Evolutionary conservation across 805 yeast genomes (phyloP), one percentile per base, ranked within the genome.

Genomic region (Phaffomyces antillensis): DNA sequence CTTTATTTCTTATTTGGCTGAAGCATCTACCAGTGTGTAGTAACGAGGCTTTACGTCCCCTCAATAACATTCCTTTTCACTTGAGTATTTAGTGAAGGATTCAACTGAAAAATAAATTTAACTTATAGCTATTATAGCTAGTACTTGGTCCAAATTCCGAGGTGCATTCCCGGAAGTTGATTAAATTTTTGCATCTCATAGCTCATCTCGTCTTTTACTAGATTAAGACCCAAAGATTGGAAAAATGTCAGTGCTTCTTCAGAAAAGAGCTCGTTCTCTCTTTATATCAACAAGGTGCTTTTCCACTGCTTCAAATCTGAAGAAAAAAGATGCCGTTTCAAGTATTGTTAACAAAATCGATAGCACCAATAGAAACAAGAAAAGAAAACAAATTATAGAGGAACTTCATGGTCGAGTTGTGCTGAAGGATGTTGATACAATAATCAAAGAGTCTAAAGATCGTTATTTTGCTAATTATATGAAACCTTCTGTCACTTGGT

Each of bases 331-430:
- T 20, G 23, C 16, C 8, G 15, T 35, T 20, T n/a, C 32, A 5
- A 30, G 20, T 16, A 24, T 39, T 4, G 16, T 32, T 2, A n/a
- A 35, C 12, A 30, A 9, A 10, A 39, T 39, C 5, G 23, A 28
- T 28, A 28, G 11, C 30, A 28, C 13, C 18, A 16, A 20, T 5
- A 16, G 23, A 7, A 39, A 23, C 6, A 39, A 30, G 23, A 31
- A 40, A n/a, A 50, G 54, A 37, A 45, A 50, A 36, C 44, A 39
- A 20, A 52, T 50, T 10, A 42, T 50, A 15, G 47, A 48, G 5
- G 58, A 52, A 33, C 40, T 53, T 6, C 42, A 50, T 15, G 58
- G 58, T 15, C 36, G 44, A 6, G 34, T 45, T 5, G 17, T 20
- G 11, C 31, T 49, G 20, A 48, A 46, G 36, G 39, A 41, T 12